Base-by-base conservation (phyloP, 1,139 yeast species). In the Yamadazyma atlantica region DNA sequence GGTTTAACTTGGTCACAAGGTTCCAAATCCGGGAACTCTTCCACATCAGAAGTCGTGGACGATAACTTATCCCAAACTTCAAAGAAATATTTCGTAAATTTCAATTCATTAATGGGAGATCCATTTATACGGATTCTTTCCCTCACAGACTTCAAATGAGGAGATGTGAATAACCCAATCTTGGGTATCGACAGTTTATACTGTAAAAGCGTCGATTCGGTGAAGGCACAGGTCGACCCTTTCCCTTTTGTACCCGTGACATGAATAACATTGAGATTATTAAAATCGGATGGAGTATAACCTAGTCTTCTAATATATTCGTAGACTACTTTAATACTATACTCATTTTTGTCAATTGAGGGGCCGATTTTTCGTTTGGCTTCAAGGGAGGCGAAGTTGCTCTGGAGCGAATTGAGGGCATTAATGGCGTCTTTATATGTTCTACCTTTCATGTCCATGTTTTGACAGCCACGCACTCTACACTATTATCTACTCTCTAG, bases 231-330 rank as follows among this genome's bases (percentile, higher is more conserved):
- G 0, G 97, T 90, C 1, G 97, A 89, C 1, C 99, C 99, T 64
- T 94, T 94, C 10, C 99, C 99, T 60, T 94, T 94, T 1, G 99
- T 94, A 18, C 99, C 99, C 0, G 99, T 90, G 25, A 94, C 85
- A 55, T 94, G 98, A 34, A 94, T 75, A 4, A 89, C 75, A 50
- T 90, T 89, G 53, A 94, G 63, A 42, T 64, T 73, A 60, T 89
- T 79, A 55, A 87, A 81, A 45, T 85, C 95, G 3, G 62, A 50
- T 1, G 82, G 75, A n/a, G 66, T 57, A 60, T 90, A 89, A 0
- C 97, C 98, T 36, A 88, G 75, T 50, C 97, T 70, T 40, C 92
- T 69, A n/a, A 85, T 77, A 83, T 92, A 94, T 58, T 90, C 97
- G 36, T 79, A 69, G 82, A 92, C 94, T 57, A 92, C 97, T 19